Base-by-base conservation (phyloP, 306 rosid species). In the Citrullus colocynthis region DNA sequence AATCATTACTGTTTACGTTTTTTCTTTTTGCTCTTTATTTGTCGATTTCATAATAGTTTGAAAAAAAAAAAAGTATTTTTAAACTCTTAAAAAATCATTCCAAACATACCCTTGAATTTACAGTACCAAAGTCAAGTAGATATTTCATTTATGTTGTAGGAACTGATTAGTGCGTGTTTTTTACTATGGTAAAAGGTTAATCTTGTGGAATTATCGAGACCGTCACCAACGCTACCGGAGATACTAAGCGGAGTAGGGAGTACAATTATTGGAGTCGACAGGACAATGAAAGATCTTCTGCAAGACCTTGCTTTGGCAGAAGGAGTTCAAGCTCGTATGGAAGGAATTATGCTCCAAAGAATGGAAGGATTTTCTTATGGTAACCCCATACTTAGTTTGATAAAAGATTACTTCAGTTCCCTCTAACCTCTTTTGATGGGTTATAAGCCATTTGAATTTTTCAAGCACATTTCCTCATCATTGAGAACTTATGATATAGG, bases 271-370 rank as follows among this genome's bases (percentile, higher is more conserved):
- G 96, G 93, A 74, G 96, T 87, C 12, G 96, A 94, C 74, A 76
- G 48, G 77, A 89, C 96, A 7, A 6, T 91, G 65, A 94, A 87
- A 78, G 89, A 83, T 32, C 72, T 91, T 56, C 15, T 87, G 56
- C 87, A 86, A 65, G 91, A 87, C 67, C 78, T 87, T 80, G 80
- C 91, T 20, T 80, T 89, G 76, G 84, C 91, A 1, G 90, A 85
- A 9, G 97, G 91, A 60, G 95, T 94, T 82, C 98, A 94, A 83
- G 97, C 96, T 51, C 86, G 96, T 61, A 89, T 91, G 91, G 98
- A 94, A 5, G 98, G 98, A 63, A 90, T 94, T 83, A 71, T 94
- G 89, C 89, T 91, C 82, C 88, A 87, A 84, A 88, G 87, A 73
- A 78, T 91, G 81, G 98, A 93, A 78, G 98, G 89, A 81, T 61